Conservation (phyloP, 345 rosid genomes). For the Sonneratia alba region DNA sequence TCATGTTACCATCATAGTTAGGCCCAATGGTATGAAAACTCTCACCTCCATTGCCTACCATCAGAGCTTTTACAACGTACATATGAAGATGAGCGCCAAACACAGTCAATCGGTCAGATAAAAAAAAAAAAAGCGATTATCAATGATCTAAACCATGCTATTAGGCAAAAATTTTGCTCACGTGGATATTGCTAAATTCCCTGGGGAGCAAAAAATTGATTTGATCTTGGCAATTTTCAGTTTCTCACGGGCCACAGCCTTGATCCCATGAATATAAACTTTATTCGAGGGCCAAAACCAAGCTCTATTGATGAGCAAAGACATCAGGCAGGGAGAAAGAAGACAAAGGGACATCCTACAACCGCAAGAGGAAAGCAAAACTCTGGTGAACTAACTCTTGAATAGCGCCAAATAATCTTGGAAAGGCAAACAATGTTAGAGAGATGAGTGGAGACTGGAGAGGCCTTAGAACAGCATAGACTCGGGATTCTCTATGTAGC, state of each 20-base stretch:
- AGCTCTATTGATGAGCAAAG: background rate
- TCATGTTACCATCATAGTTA: background rate
- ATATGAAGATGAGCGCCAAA: too few relatives aligned
- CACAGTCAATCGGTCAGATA: too few relatives aligned
- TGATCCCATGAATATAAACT: background rate
- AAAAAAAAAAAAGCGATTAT: too few relatives aligned
- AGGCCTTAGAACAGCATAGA: slow-evolving; percentile 69
- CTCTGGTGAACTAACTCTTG: slow-evolving; percentile 1
- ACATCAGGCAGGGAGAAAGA: background rate
- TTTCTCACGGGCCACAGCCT: background rate
- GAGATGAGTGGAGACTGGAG: background rate
- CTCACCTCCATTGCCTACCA: too few relatives aligned
- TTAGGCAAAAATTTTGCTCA: too few relatives aligned
- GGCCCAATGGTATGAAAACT: too few relatives aligned
- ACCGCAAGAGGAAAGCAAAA: background rate
- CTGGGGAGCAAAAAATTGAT: too few relatives aligned
- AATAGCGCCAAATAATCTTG: background rate
- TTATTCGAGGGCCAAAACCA: background rate
- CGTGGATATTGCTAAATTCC: too few relatives aligned
- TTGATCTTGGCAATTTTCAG: background rate
- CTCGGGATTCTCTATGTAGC: slow-evolving; percentile 84
- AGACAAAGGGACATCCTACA: background rate
- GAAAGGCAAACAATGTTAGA: background rate
- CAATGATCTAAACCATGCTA: too few relatives aligned
- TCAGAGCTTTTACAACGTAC: too few relatives aligned